Evolutionary conservation across 495 filamentous ascomycete species (phyloP), one percentile per base, ranked within the genome.

Genomic region (Melanomma pulvis-pyrius): DNA sequence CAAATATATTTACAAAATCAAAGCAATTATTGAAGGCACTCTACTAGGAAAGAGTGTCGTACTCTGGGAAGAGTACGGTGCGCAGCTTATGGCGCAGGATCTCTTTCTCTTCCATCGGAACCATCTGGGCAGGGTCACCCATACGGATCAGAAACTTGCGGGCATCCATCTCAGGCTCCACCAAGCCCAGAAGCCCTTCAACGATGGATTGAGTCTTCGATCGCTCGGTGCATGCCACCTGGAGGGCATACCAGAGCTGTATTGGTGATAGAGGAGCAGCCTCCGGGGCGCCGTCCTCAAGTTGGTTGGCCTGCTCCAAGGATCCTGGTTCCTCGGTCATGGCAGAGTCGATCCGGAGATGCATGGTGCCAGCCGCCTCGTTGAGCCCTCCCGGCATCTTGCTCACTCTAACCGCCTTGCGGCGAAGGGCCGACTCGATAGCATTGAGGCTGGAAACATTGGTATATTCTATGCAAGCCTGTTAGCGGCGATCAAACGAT

Each of bases 101-200:
- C 8, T 53, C 49, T 2, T 24, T 36, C 48, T 62, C 48, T 9
- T 54, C 48, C 34, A 2, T 30, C n/a, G 25, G 13, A 28, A 53
- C 13, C 30, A 48, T 52, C 32, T 54, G 50, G 26, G 21, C 44
- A 9, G 61, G 61, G 36, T 64, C 50, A 5, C 61, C 61, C 47
- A 56, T 55, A 22, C 28, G 28, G 7, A 25, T 12, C 24, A 56
- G 29, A n/a, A 64, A 48, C 22, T 39, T 13, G 21, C n/a, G 25
- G 15, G 32, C 51, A 34, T 65, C 54, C 15, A 50, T 28, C 21
- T 58, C 41, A 11, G 53, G 53, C 19, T 32, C 50, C n/a, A 59
- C 30, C 2, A 52, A 41, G 28, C 22, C 17, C 26, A 59, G 26
- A 39, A 59, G 19, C 13, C 26, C 19, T 22, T 65, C 41, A 30